Conservation (phyloP, 2,329 filamentous ascomycete genomes). For the Tolypocladium paradoxum region DNA sequence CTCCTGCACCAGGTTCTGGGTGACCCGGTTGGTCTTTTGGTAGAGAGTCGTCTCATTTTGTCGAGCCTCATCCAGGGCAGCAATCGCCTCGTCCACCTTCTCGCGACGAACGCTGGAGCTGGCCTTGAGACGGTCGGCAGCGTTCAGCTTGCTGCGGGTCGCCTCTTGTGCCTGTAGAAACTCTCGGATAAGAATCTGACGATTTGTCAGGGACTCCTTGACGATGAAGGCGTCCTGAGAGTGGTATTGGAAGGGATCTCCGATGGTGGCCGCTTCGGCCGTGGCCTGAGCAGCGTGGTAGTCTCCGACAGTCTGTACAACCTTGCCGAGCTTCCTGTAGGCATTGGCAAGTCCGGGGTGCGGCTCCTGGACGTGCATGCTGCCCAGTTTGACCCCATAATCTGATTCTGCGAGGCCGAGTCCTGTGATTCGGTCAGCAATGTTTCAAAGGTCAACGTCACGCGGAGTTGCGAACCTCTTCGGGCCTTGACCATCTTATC, state of each 20-base stretch:
- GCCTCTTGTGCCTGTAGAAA: slow-evolving; percentile 82
- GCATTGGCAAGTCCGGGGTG: slow-evolving; percentile 81
- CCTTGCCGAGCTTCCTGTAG: slow-evolving; percentile 88
- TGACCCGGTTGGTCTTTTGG: slow-evolving; percentile 81
- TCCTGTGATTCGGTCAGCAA: slow-evolving; percentile 39
- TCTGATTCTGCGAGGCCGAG: slow-evolving; percentile 88
- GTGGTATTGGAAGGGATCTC: slow-evolving; percentile 89
- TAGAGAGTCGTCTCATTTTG: slow-evolving; percentile 71
- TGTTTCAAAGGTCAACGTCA: not conserved
- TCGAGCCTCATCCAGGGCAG: slow-evolving; percentile 76
- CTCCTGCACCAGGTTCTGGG: slow-evolving; percentile 77
- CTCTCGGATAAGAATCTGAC: slow-evolving; percentile 90
- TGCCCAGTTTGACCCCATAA: slow-evolving; percentile 79
- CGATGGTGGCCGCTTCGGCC: slow-evolving; percentile 87
- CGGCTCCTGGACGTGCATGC: slow-evolving; percentile 81
- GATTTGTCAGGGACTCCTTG: slow-evolving; percentile 95
- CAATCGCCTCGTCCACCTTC: slow-evolving; percentile 97
- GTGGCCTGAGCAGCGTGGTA: slow-evolving; percentile 95
- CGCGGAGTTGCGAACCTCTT: slow-evolving; percentile 51
- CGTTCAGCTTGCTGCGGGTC: slow-evolving; percentile 71
- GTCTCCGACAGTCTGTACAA: slow-evolving; percentile 87
- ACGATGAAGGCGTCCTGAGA: slow-evolving; percentile 94
- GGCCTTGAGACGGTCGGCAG: slow-evolving; percentile 79
- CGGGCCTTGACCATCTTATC: slow-evolving; percentile 88
- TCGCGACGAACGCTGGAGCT: slow-evolving; percentile 80